Evolutionary conservation across 2,329 filamentous ascomycete genomes (phyloP).

Genomic region (Dactylellina leptospora): DNA sequence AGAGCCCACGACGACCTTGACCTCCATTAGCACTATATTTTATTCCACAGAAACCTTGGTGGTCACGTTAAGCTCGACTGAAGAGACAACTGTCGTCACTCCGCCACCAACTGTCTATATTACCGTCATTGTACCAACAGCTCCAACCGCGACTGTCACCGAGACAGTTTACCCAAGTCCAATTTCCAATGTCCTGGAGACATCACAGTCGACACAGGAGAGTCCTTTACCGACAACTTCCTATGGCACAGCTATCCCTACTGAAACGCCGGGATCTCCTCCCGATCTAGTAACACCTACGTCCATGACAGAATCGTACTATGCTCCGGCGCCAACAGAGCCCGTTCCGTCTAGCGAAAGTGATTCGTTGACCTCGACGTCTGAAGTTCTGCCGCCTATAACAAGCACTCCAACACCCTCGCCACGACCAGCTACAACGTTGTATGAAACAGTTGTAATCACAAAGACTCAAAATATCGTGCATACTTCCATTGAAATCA

Average conservation of each 20-base stretch:
- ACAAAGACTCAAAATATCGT: slow-evolving; percentile 23
- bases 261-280: not conserved
- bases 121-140: slow-evolving; percentile 24
- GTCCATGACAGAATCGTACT: not conserved
- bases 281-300: slow-evolving; percentile 16
- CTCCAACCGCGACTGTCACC: slow-evolving; percentile 26
- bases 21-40: not conserved
- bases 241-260: slow-evolving; percentile 5
- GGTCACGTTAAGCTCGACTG: slow-evolving; percentile 5
- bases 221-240: not conserved
- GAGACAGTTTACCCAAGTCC: slow-evolving; percentile 41
- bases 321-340: not conserved
- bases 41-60: slow-evolving; percentile 15
- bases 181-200: slow-evolving; percentile 5
- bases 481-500: slow-evolving; percentile 1
- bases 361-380: not conserved
- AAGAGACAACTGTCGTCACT: not conserved
- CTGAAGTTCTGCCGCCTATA: not conserved
- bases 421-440: slow-evolving; percentile 6
- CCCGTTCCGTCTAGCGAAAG: no score
- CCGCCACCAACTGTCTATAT: slow-evolving; percentile 33
- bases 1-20: not conserved
- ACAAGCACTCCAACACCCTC: not conserved
- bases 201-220: slow-evolving; percentile 2
- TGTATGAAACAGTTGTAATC: slow-evolving; percentile 15